Evolutionary conservation across 2,329 filamentous ascomycete genomes (phyloP).

Genomic region (Ceratocystis huliohia): DNA sequence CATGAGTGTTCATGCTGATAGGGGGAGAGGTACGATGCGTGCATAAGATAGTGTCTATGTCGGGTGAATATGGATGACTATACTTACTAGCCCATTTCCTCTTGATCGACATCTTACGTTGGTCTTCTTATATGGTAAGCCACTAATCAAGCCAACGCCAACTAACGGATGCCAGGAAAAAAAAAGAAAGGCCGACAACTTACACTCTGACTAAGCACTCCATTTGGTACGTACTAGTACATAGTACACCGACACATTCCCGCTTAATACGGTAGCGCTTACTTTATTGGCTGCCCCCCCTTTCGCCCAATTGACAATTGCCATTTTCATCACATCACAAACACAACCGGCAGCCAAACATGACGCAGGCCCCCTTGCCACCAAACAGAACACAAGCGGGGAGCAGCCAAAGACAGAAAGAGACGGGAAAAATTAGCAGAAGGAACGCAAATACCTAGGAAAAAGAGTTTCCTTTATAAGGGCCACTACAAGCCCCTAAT

Average conservation of each 20-base stretch:
- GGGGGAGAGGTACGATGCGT: too few species aligned
- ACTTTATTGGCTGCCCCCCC: not conserved
- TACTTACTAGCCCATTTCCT: not conserved
- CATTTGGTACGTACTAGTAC: not conserved
- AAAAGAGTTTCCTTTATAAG: constrained; percentile 9
- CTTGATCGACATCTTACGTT: too few species aligned
- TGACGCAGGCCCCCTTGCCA: not conserved
- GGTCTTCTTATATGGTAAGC: too few species aligned
- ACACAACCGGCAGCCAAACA: not conserved
- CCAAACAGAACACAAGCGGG: not conserved
- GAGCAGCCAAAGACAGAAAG: not conserved
- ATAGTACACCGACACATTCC: not conserved
- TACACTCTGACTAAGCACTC: not conserved
- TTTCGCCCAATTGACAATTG: not conserved
- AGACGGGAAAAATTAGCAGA: too few species aligned
- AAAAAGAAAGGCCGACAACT: too few species aligned
- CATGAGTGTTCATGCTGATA: too few species aligned
- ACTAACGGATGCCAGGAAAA: too few species aligned
- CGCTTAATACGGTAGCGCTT: not conserved
- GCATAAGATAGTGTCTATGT: not conserved
- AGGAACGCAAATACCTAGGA: not conserved
- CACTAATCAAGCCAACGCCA: too few species aligned
- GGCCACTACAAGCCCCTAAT: not conserved
- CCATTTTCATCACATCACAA: constrained; percentile 5
- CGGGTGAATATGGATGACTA: not conserved